Base-by-base conservation (phyloP, 352 stramenopile species). In the Phytophthora fragariae region DNA sequence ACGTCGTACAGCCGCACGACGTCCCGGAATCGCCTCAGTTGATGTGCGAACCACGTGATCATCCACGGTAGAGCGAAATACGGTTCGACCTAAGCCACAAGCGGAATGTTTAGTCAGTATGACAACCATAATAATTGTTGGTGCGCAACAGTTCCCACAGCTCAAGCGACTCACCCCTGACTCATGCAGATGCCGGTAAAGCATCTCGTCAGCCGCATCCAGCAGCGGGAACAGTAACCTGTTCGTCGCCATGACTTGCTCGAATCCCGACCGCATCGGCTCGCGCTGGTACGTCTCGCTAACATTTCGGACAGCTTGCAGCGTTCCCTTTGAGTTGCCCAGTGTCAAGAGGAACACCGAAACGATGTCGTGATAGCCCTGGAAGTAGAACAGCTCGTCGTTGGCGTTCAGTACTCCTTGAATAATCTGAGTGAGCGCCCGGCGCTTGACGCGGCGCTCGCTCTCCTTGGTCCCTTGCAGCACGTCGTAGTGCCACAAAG, bases 1-100 rank as follows among this genome's bases (percentile, higher is more conserved):
- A 97, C 90, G 77, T 99, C 96, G 77, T 97, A 99, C 47, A 99
- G 72, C 31, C 96, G 81, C 63, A 94, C 85, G 10, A 98, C 94
- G 59, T 98, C 77, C 3, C 82, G 64, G 9, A 98, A 95, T 31
- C 93, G 91, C 56, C 79, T 81, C 8, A 99, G 70, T 72, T 99
- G 89, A 79, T 99, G 96, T 12, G 90, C 82, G 74, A 99, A 99
- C 95, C 96, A 98, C 37, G 96, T 99, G 61, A 99, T 94, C 59
- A 99, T 85, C 96, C 96, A 99, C 44, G 88, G 89, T 2, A 99
- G 68, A 15, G 87, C 91, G 79, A 99, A 98, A 66, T 97, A 98
- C 17, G 94, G 94, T 76, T 98, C 95, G 69, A 98, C 95, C 82
- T 91, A 80, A 50, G 46, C 50, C 15, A 62, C 9, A 41, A 71